Evolutionary conservation across 140 eudicot species (phyloP), one percentile per base, ranked within the genome.

Genomic region (Artemisia princeps): DNA sequence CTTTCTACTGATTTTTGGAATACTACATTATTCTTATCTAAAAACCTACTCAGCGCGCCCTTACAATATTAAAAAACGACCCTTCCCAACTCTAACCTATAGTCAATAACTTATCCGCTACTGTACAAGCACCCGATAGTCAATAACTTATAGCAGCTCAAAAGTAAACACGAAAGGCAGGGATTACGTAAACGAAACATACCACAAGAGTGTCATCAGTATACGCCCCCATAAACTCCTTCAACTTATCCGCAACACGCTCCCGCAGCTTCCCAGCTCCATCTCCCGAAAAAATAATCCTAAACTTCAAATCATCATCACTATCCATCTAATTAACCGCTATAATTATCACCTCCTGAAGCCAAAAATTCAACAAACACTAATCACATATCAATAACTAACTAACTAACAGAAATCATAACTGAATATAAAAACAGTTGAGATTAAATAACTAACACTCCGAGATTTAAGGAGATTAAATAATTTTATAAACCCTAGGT

Each of bases 181-280:
- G 8, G 40, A 5, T 30, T 30, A 24, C 30, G 5, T 26, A 3
- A 3, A 68, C 46, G 1, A 48, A 62, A 70, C 73, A 71, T 87
- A 91, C 97, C 95, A 91, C 97, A 6, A 91, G 91, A 73, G 97
- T 87, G 30, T 91, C 97, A 59, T 91, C 96, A 22, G 95, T 88
- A 68, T 84, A 91, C 33, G 87, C 96, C n/a, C 97, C 97, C 88
- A 91, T 83, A 67, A 77, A 91, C 69, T 91, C 95, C 84, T 84
- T 91, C 26, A 91, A 79, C 66, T 84, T 91, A 71, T 84, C 95
- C 73, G 65, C 79, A 33, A 91, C 81, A 52, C 60, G 74, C 14
- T 81, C 86, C 0, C 84, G 89, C 82, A 91, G 78, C 85, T 53
- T 81, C 5, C 75, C 67, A 2, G 79, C 87, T 68, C 97, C 96